A percentile compares a stretch with the other conserved stretches of the same genome.
Evolutionary conservation across 2,329 filamentous ascomycete genomes (phyloP).

Genomic region (Cladorrhinum sp.): DNA sequence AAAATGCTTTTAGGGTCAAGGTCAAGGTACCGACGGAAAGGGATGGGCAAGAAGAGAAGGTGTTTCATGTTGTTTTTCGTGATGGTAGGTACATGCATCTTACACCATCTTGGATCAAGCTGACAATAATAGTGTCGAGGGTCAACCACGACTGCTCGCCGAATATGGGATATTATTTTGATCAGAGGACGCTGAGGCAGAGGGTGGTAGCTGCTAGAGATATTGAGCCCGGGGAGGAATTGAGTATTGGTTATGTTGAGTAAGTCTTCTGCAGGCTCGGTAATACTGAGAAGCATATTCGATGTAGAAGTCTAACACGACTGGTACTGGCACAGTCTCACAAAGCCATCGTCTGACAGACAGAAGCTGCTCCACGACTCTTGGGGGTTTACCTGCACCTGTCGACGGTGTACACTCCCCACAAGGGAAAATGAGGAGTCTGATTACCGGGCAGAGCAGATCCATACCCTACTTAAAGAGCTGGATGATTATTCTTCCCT

Average conservation of each 20-base stretch:
- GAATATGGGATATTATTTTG: slow-evolving; percentile 39
- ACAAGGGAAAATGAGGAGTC: slow-evolving; percentile 30
- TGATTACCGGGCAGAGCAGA: slow-evolving; percentile 35
- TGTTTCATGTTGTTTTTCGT: slow-evolving; percentile 33
- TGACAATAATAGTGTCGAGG: slow-evolving; percentile 31
- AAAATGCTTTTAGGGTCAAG: background rate
- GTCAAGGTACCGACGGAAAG: slow-evolving; percentile 6
- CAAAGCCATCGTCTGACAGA: slow-evolving; percentile 33
- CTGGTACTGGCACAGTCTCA: slow-evolving; percentile 23
- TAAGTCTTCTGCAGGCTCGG: too few relatives aligned
- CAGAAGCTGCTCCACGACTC: slow-evolving; percentile 30
- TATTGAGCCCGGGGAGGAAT: slow-evolving; percentile 39
- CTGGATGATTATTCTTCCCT: slow-evolving; percentile 36
- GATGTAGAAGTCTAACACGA: background rate
- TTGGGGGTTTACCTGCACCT: slow-evolving; percentile 42
- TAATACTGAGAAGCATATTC: too few relatives aligned
- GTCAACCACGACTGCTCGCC: slow-evolving; percentile 44
- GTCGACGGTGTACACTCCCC: slow-evolving; percentile 34
- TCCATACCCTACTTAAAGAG: slow-evolving; percentile 31
- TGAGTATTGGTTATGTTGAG: slow-evolving; percentile 42
- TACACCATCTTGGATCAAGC: background rate
- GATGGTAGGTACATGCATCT: slow-evolving; percentile 28
- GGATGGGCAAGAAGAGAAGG: slow-evolving; percentile 18
- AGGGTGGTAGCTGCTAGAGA: slow-evolving; percentile 37
- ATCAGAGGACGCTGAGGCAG: slow-evolving; percentile 36